Conservation (phyloP, 2,329 filamentous ascomycete species). For the Pochonia chlamydosporia region DNA sequence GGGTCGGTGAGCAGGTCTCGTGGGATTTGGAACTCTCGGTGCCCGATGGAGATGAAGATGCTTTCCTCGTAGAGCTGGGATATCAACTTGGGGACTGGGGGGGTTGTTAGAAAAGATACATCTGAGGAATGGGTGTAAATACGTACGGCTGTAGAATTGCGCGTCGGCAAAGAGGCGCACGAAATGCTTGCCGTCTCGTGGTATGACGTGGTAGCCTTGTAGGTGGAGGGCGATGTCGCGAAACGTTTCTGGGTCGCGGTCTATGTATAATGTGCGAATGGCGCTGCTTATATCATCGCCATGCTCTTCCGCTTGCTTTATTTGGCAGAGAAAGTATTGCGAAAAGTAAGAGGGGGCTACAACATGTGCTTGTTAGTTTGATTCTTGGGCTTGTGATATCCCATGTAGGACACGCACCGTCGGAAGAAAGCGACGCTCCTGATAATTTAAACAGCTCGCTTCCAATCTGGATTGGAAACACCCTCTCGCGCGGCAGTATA, state of each 20-base stretch:
- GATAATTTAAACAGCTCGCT: conserved; percentile 67
- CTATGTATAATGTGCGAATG: conserved; percentile 85
- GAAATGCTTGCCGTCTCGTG: conserved; percentile 78
- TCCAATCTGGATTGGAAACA: conserved; percentile 71
- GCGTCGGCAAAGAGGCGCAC: conserved; percentile 91
- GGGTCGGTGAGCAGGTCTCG: conserved; percentile 79
- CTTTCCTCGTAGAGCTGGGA: conserved; percentile 87
- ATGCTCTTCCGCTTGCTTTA: conserved; percentile 56
- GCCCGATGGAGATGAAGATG: conserved; percentile 88
- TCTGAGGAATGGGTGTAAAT: not conserved
- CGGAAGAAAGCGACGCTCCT: conserved; percentile 66
- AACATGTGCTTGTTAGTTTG: conserved; percentile 4
- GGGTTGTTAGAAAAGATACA: not conserved
- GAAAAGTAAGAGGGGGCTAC: conserved; percentile 94
- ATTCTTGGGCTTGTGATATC: too few species aligned
- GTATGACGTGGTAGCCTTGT: conserved; percentile 83
- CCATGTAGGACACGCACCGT: too few species aligned
- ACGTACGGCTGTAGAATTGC: conserved; percentile 81
- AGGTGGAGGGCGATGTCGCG: conserved; percentile 84
- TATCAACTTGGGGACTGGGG: conserved; percentile 74
- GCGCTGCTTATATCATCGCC: conserved; percentile 41
- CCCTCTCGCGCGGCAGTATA: conserved; percentile 62
- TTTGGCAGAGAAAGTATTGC: conserved; percentile 82
- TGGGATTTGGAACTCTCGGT: conserved; percentile 82
- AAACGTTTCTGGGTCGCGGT: conserved; percentile 86